phyloP scores from a whole-genome alignment of 805 yeast species.

The Ogataea siamensis region DNA sequence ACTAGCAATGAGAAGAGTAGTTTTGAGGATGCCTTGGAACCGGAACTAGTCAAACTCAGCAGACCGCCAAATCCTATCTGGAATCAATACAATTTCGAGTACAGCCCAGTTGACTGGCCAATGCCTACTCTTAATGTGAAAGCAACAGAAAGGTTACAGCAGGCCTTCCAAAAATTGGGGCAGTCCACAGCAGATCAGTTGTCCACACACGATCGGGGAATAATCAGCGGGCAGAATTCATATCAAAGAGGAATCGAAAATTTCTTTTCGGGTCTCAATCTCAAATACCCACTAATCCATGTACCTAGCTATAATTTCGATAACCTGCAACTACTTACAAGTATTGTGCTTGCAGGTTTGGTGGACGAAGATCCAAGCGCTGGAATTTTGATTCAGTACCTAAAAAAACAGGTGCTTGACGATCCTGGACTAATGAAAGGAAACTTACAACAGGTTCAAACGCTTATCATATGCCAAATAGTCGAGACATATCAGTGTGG shows the following conservation, averaged over 20 bases:
- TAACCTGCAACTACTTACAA: constrained; percentile 5
- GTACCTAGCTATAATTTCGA: constrained; percentile 12
- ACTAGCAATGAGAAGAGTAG: background rate
- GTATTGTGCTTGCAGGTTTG: constrained; percentile 15
- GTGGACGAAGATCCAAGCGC: background rate
- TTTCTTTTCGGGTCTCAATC: constrained; percentile 14
- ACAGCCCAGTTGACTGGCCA: background rate
- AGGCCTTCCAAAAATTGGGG: no score
- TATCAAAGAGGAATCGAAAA: constrained; percentile 4
- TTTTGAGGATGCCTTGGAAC: constrained; percentile 4
- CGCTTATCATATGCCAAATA: constrained; percentile 15
- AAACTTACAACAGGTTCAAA: constrained; percentile 14
- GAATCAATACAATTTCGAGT: constrained; percentile 4
- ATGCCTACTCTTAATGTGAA: background rate
- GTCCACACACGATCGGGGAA: no score
- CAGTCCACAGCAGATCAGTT: no score
- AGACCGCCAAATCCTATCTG: background rate
- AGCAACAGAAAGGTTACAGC: background rate
- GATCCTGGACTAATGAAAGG: constrained; percentile 6
- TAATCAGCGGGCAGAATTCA: no score
- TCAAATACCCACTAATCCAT: constrained; percentile 18
- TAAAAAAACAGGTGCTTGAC: constrained; percentile 7
- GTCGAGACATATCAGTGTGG: constrained; percentile 13
- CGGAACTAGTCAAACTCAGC: constrained; percentile 3
- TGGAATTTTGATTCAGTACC: background rate